Conservation (phyloP, 140 eudicot genomes). For the Oenanthe javanica region DNA sequence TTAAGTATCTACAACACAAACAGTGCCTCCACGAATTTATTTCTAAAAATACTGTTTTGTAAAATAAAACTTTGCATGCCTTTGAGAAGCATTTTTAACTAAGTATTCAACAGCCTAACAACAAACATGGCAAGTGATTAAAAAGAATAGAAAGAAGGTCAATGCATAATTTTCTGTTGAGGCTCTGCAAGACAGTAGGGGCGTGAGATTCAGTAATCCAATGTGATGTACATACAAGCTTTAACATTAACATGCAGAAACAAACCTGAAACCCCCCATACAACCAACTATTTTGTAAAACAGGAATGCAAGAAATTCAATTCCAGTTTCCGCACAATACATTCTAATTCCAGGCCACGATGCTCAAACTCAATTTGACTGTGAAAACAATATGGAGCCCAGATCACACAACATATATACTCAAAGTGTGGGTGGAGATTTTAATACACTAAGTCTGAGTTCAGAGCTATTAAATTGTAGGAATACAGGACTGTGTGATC, state of each 20-base stretch:
- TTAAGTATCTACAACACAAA: background rate
- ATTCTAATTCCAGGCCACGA: background rate
- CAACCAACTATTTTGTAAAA: background rate
- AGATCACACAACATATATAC: background rate
- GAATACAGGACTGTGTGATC: conserved; percentile 45
- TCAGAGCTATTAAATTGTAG: background rate
- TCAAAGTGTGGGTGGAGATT: background rate
- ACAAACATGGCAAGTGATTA: background rate
- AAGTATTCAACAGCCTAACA: too few relatives aligned
- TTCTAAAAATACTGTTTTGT: background rate
- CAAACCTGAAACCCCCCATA: background rate
- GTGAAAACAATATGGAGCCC: background rate
- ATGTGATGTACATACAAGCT: background rate
- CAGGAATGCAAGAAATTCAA: background rate
- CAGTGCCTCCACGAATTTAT: background rate
- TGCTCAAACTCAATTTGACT: background rate
- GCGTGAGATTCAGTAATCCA: background rate
- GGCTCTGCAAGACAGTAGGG: background rate
- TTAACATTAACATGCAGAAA: background rate
- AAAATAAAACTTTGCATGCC: background rate
- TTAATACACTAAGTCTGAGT: background rate
- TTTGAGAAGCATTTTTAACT: background rate
- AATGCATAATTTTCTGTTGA: background rate
- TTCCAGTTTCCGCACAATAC: background rate
- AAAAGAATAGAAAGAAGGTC: background rate